Conservation (phyloP, 345 rosid species). For the Melastoma malabathricum region DNA sequence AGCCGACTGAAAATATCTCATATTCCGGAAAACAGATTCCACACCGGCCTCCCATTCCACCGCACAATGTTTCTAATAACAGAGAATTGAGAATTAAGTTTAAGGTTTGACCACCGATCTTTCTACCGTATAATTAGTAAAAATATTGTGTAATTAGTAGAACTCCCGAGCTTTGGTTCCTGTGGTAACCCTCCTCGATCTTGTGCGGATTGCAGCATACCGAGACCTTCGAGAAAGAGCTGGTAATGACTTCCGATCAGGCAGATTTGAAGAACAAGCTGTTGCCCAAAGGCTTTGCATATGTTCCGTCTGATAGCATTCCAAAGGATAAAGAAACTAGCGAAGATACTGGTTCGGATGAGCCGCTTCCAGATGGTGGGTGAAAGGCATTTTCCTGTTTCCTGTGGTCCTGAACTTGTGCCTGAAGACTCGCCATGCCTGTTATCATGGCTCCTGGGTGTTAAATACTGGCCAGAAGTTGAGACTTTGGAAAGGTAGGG, state of each 20-base stretch:
- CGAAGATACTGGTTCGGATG: conserved; percentile 29
- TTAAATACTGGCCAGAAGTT: no score
- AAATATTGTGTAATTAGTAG: no score
- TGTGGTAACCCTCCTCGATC: no score
- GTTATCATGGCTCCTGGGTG: neutral
- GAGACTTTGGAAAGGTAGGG: no score
- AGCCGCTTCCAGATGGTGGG: conserved; percentile 27
- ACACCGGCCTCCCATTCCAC: conserved; percentile 46
- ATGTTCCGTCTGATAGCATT: conserved; percentile 73
- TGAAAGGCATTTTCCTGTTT: conserved; percentile 3
- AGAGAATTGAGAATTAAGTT: conserved; percentile 53
- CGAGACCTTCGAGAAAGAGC: conserved; percentile 79
- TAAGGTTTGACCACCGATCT: conserved; percentile 11
- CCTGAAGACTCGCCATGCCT: neutral
- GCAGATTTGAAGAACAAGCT: conserved; percentile 85
- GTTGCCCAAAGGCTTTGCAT: conserved; percentile 84
- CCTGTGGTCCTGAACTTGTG: neutral
- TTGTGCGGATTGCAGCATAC: conserved; percentile 31
- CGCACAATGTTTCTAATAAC: conserved; percentile 41
- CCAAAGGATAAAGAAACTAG: conserved; percentile 52
- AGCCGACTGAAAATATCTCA: conserved; percentile 31
- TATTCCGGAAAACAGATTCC: conserved; percentile 77
- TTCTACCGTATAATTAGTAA: no score
- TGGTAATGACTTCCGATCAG: conserved; percentile 97
- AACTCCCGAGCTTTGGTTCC: no score